These are phyloP conservation scores for Ceratobasidium theobromae DNA, from an alignment of 1,284 basidiomycete genomes.

Conservation along the genomic window DNA sequence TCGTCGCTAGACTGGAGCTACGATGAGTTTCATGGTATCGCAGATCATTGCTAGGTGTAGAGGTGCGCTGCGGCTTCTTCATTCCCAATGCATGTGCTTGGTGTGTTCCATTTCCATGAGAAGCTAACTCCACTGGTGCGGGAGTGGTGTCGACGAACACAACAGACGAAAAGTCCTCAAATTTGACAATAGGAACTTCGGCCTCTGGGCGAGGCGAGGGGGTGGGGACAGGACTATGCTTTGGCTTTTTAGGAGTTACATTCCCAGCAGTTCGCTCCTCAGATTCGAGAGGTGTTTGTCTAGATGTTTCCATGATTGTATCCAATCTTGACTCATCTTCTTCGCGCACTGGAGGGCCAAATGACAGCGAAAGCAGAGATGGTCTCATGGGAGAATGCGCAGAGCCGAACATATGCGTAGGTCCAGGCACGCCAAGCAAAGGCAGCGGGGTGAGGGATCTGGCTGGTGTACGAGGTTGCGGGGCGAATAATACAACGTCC, in stretches of 20 bases:
- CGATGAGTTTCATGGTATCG: no score
- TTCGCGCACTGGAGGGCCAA: constrained; percentile 2
- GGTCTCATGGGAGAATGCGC: constrained; percentile 17
- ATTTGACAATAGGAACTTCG: constrained; percentile 12
- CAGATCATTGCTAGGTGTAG: no score
- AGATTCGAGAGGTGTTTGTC: background rate
- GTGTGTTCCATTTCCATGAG: background rate
- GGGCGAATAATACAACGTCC: constrained; percentile 24
- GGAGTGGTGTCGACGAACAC: constrained; percentile 28
- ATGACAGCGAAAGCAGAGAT: constrained; percentile 15
- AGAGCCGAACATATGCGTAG: background rate
- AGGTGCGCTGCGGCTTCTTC: no score
- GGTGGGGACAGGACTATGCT: no score
- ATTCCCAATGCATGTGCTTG: background rate
- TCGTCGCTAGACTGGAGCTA: no score
- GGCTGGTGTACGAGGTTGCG: constrained; percentile 17
- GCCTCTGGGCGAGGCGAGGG: background rate
- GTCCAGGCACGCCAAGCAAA: background rate
- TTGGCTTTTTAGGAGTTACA: background rate
- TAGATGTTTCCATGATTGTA: background rate
- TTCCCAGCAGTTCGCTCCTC: no score
- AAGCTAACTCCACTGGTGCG: no score
- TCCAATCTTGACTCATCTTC: constrained; percentile 8
- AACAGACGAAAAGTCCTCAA: constrained; percentile 21
- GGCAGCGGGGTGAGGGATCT: constrained; percentile 15